Percentiles rank a stretch among this genome's conserved stretches.
Evolutionary conservation across 2,329 filamentous ascomycete species (phyloP).

Genomic region (Alternaria brassicae): DNA sequence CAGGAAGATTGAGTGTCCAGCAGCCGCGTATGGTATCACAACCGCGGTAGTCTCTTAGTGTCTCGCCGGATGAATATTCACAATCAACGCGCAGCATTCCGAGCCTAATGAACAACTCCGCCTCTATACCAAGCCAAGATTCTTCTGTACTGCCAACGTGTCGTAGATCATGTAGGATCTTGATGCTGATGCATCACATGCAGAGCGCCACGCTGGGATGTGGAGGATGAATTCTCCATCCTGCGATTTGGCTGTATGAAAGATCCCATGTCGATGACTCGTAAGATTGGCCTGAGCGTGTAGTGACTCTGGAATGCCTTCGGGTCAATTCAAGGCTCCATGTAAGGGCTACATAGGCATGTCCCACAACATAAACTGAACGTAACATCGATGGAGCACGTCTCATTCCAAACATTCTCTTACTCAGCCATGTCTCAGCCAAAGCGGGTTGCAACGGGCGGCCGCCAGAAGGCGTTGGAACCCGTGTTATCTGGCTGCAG

Average conservation of each 20-base stretch:
- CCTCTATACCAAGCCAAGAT: background rate
- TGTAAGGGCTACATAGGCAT: background rate
- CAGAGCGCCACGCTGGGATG: background rate
- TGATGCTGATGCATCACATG: slow-evolving; percentile 1
- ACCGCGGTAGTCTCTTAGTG: background rate
- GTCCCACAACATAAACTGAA: background rate
- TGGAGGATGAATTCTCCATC: background rate
- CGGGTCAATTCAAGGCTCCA: background rate
- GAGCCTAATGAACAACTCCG: background rate
- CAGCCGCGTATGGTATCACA: background rate
- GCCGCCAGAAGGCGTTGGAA: background rate
- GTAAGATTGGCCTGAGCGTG: background rate
- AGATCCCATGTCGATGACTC: background rate
- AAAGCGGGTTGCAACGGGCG: background rate
- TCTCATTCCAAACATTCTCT: background rate
- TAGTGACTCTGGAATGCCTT: background rate
- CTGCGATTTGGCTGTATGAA: background rate
- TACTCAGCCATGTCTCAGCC: background rate
- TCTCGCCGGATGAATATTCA: background rate
- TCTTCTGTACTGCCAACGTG: background rate
- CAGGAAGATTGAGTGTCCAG: slow-evolving; percentile 3
- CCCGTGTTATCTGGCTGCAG: background rate
- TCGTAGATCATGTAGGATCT: background rate
- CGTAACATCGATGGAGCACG: background rate
- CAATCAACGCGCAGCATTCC: background rate